phyloP scores from a whole-genome alignment of 2,329 filamentous ascomycete genomes.

The Penicillium sp. region DNA sequence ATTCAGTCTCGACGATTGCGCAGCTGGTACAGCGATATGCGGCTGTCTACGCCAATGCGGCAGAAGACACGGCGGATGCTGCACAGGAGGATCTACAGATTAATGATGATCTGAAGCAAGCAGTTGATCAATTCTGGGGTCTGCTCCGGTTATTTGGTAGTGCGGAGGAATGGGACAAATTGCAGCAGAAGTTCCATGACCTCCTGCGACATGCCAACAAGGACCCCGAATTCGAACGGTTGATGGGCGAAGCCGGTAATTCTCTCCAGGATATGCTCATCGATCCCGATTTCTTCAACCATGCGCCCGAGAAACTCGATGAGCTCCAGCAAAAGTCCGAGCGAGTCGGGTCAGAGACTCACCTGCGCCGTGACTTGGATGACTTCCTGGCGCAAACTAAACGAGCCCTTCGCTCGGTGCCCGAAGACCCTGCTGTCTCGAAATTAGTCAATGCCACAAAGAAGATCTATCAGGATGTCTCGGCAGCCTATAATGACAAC shows the following conservation, averaged over 20 bases:
- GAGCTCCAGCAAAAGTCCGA: conserved; percentile 62
- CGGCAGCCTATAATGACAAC: conserved; percentile 64
- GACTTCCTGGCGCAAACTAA: conserved; percentile 71
- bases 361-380: conserved; percentile 73
- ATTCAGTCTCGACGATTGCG: conserved; percentile 80
- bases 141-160: conserved; percentile 82
- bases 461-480: conserved; percentile 72
- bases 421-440: conserved; percentile 72
- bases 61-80: conserved; percentile 67
- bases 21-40: conserved; percentile 79
- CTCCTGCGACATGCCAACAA: conserved; percentile 74
- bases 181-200: conserved; percentile 69
- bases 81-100: conserved; percentile 72
- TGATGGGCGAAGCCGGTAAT: conserved; percentile 74
- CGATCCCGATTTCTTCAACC: conserved; percentile 83
- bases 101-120: conserved; percentile 75
- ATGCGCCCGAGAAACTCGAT: conserved; percentile 68
- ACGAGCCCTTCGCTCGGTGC: conserved; percentile 68
- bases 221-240: conserved; percentile 79
- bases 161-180: conserved; percentile 71
- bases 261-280: conserved; percentile 80
- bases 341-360: conserved; percentile 66
- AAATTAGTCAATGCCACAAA: conserved; percentile 69
- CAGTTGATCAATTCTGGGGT: conserved; percentile 78
- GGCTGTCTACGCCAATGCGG: conserved; percentile 73